A percentile compares a stretch with the other conserved stretches of the same genome.
These are phyloP conservation scores for Rhodosorus marinus DNA, from an alignment of 23 red algal species.

Conservation along the genomic window DNA sequence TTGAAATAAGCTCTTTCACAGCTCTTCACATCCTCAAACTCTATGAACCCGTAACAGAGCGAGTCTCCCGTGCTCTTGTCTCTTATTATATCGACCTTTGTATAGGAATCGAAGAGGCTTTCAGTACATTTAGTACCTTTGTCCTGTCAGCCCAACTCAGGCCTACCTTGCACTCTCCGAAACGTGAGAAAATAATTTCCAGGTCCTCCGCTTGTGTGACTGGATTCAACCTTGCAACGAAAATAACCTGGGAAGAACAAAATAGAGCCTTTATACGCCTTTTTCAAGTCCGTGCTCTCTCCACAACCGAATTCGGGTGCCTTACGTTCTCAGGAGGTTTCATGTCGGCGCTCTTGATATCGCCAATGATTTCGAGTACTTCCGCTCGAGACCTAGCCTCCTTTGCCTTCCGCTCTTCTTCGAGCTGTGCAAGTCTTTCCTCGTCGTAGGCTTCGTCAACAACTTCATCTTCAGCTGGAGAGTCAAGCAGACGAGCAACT, in stretches of 20 bases:
- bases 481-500: no score
- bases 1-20: conserved; percentile 64
- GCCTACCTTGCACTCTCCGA: conserved; percentile 59
- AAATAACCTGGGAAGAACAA: no score
- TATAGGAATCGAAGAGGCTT: no score
- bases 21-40: conserved; percentile 41
- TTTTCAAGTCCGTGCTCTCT: not conserved
- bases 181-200: conserved; percentile 80
- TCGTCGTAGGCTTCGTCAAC: not conserved
- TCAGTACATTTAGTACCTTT: not conserved
- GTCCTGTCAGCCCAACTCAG: not conserved
- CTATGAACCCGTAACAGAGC: conserved; percentile 71
- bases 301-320: no score
- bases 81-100: conserved; percentile 22
- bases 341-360: conserved; percentile 44
- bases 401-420: conserved; percentile 13
- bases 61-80: conserved; percentile 43
- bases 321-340: conserved; percentile 74
- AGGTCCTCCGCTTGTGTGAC: conserved; percentile 62
- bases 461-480: conserved; percentile 2
- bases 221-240: conserved; percentile 74
- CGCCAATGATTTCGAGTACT: conserved; percentile 73
- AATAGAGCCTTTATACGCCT: not conserved
- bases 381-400: conserved; percentile 59
- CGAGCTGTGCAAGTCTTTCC: not conserved